These are phyloP conservation scores for Staphylotrichum longicolle DNA, from an alignment of 495 filamentous ascomycete genomes.

Conservation along the genomic window DNA sequence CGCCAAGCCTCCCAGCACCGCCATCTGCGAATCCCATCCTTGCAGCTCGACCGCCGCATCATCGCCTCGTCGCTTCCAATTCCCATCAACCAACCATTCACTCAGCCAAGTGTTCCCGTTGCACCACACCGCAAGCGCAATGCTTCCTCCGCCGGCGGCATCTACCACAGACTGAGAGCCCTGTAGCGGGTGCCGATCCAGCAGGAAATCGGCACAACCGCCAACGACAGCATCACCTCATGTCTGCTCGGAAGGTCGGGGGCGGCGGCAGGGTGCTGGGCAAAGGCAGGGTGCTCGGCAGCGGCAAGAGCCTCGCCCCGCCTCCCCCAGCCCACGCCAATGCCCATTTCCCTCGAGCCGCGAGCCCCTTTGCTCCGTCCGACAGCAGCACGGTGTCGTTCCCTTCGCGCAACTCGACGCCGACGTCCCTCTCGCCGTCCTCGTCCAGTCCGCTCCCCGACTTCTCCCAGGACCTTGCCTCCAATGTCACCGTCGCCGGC, in stretches of 20 bases:
- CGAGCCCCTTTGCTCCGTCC: conserved; percentile 49
- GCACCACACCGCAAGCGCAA: neutral
- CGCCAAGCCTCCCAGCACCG: conserved; percentile 16
- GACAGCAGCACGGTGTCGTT: conserved; percentile 55
- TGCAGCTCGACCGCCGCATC: conserved; percentile 3
- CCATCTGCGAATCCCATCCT: neutral
- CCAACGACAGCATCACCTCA: conserved; percentile 34
- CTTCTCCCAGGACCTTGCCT: conserved; percentile 45
- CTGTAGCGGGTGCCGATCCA: neutral
- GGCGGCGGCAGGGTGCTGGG: conserved; percentile 80
- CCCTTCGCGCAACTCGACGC: conserved; percentile 37
- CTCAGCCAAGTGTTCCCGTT: neutral
- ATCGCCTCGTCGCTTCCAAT: neutral
- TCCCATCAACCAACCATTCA: neutral
- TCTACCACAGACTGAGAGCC: neutral
- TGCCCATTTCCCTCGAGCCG: conserved; percentile 31
- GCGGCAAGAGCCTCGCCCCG: conserved; percentile 71
- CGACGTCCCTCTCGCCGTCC: conserved; percentile 34
- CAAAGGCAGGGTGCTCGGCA: conserved; percentile 72
- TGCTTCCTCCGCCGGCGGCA: neutral
- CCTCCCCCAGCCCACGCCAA: conserved; percentile 36
- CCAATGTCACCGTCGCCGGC: conserved; percentile 48
- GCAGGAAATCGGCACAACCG: neutral
- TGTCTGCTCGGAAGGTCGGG: conserved; percentile 82
- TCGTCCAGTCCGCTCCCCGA: conserved; percentile 43